A percentile compares a stretch with the other conserved stretches of the same genome.
Evolutionary conservation across 2,329 filamentous ascomycete genomes (phyloP).

Genomic region (Sporothrix pseudoabietina): DNA sequence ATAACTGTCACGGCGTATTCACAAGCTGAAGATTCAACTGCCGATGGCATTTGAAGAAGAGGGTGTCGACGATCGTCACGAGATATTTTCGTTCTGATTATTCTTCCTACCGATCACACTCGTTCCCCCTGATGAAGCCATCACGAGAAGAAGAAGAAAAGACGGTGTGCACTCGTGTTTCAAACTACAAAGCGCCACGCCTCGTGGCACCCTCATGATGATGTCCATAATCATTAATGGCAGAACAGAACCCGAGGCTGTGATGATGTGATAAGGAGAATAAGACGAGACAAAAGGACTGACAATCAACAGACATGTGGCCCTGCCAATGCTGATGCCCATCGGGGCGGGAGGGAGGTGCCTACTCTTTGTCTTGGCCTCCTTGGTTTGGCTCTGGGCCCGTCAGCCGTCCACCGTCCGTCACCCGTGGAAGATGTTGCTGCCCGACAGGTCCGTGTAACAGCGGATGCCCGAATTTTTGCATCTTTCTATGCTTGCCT

Average conservation of each 20-base stretch:
- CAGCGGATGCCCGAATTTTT: background rate
- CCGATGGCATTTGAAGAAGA: background rate
- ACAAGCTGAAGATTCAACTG: background rate
- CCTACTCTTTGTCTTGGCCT: background rate
- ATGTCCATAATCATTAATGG: background rate
- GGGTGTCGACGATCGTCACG: background rate
- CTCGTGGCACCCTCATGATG: background rate
- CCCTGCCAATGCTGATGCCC: background rate
- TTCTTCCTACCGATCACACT: background rate
- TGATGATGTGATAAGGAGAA: too few species aligned
- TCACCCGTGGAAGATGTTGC: background rate
- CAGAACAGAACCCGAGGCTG: background rate
- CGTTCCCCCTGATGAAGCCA: background rate
- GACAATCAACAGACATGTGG: background rate
- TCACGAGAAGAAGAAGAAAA: background rate
- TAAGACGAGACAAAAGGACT: background rate
- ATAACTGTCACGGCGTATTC: constrained; percentile 3
- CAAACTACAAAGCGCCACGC: background rate
- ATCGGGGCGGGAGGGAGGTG: background rate
- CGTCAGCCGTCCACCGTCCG: background rate
- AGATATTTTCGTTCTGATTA: background rate
- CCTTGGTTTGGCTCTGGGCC: too few species aligned
- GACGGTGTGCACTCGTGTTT: background rate
- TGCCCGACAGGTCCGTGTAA: background rate
- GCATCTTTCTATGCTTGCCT: background rate